These are phyloP conservation scores for Dendrothele bispora DNA, from an alignment of 768 basidiomycete species.

Conservation along the genomic window DNA sequence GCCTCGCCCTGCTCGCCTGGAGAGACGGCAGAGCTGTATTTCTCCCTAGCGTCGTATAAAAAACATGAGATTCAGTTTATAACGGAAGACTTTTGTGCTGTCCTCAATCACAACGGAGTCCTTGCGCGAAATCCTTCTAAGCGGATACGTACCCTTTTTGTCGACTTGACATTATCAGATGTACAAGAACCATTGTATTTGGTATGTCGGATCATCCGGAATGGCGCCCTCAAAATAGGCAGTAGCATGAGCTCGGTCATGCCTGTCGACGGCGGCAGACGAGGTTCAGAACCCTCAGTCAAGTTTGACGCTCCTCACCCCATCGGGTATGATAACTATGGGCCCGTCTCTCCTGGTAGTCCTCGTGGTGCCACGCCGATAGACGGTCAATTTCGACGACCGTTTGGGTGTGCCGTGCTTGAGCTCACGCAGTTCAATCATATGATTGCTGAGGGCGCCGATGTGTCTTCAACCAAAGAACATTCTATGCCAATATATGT, in stretches of 20 bases:
- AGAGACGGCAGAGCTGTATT: constrained; percentile 91
- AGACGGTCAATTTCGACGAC: constrained; percentile 63
- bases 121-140: constrained; percentile 75
- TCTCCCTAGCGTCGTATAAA: constrained; percentile 92
- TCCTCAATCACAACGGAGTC: constrained; percentile 91
- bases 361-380: constrained; percentile 6
- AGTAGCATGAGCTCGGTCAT: constrained; percentile 48
- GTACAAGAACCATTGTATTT: constrained; percentile 84
- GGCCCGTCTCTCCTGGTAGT: constrained; percentile 4
- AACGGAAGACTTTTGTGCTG: constrained; percentile 88
- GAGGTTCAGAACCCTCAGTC: constrained; percentile 50
- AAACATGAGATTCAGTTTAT: constrained; percentile 82
- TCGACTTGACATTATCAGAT: constrained; percentile 84
- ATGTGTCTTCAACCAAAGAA: constrained; percentile 68
- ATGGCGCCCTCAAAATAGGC: constrained; percentile 81
- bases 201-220: constrained; percentile 88
- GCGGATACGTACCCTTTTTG: constrained; percentile 84
- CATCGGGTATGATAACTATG: constrained; percentile 26
- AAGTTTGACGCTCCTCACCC: constrained; percentile 28
- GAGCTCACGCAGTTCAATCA: constrained; percentile 77
- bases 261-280: constrained; percentile 42
- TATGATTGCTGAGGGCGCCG: constrained; percentile 62
- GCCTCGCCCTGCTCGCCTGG: constrained; percentile 88
- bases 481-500: constrained; percentile 86
- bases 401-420: constrained; percentile 94